phyloP scores from a whole-genome alignment of 805 yeast genomes.

The Metschnikowia sp. region DNA sequence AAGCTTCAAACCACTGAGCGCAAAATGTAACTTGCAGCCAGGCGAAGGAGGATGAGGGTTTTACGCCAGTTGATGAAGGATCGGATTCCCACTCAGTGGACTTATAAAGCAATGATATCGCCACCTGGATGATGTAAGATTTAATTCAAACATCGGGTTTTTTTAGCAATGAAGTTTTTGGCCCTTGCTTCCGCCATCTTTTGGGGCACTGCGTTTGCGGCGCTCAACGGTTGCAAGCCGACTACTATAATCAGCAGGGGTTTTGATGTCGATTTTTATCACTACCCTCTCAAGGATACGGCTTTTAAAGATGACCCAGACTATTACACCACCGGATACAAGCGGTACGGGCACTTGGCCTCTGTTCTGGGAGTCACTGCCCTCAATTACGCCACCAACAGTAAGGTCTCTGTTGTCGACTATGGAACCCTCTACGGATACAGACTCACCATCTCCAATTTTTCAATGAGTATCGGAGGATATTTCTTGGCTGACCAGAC shows the following conservation, averaged over 20 bases:
- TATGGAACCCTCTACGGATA: constrained; percentile 1
- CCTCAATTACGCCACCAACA: not conserved
- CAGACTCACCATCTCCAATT: constrained; percentile 1
- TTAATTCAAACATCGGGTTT: no score
- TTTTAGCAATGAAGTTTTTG: no score
- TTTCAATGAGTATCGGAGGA: constrained; percentile 6
- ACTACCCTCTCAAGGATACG: not conserved
- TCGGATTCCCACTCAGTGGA: no score
- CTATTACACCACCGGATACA: constrained; percentile 6
- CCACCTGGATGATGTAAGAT: no score
- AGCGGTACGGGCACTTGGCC: not conserved
- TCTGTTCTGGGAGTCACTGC: constrained; percentile 2
- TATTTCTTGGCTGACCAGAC: constrained; percentile 7
- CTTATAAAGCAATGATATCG: no score
- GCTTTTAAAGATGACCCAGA: constrained; percentile 1
- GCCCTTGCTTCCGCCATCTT: not conserved
- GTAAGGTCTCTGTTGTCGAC: not conserved
- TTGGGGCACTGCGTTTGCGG: not conserved
- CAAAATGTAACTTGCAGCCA: no score
- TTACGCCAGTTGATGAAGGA: no score
- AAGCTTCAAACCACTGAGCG: no score
- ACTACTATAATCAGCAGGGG: not conserved
- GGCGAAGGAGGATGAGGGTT: no score
- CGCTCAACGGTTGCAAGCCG: not conserved
- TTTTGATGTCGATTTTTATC: constrained; percentile 7